Evolutionary conservation across 352 stramenopile species (phyloP).

Genomic region (Globisporangium paddicum): DNA sequence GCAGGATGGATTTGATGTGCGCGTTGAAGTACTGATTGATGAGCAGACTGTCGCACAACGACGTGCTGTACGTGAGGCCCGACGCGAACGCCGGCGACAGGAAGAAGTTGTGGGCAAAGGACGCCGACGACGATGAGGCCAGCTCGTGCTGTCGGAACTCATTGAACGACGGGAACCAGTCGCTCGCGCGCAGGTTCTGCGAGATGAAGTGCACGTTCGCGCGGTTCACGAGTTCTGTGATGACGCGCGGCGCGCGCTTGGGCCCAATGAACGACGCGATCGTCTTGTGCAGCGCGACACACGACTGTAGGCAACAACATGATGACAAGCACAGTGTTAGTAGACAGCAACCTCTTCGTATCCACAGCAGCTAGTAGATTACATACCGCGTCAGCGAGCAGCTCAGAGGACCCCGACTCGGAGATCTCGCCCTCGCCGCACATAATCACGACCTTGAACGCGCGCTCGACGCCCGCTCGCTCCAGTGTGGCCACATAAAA

Average conservation of each 20-base stretch:
- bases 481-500: slow-evolving; percentile 53
- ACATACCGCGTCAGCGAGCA: slow-evolving; percentile 68
- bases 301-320: slow-evolving; percentile 27
- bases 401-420: slow-evolving; percentile 53
- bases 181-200: slow-evolving; percentile 62
- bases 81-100: slow-evolving; percentile 77
- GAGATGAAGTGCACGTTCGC: slow-evolving; percentile 82
- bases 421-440: slow-evolving; percentile 49
- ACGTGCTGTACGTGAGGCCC: slow-evolving; percentile 82
- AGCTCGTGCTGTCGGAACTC: slow-evolving; percentile 23
- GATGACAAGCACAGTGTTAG: slow-evolving; percentile 1
- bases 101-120: slow-evolving; percentile 77
- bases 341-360: no score
- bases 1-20: slow-evolving; percentile 84
- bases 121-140: slow-evolving; percentile 40
- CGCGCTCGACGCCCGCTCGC: slow-evolving; percentile 57
- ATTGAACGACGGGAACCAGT: slow-evolving; percentile 49
- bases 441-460: slow-evolving; percentile 73
- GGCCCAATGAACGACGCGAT: slow-evolving; percentile 65
- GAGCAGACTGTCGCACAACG: slow-evolving; percentile 79
- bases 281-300: slow-evolving; percentile 80
- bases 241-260: slow-evolving; percentile 49
- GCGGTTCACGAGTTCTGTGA: slow-evolving; percentile 77
- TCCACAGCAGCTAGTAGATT: neutral
- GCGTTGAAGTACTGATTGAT: slow-evolving; percentile 89